Evolutionary conservation across 441 rosid species (phyloP).

Genomic region (Oxalis stricta): DNA sequence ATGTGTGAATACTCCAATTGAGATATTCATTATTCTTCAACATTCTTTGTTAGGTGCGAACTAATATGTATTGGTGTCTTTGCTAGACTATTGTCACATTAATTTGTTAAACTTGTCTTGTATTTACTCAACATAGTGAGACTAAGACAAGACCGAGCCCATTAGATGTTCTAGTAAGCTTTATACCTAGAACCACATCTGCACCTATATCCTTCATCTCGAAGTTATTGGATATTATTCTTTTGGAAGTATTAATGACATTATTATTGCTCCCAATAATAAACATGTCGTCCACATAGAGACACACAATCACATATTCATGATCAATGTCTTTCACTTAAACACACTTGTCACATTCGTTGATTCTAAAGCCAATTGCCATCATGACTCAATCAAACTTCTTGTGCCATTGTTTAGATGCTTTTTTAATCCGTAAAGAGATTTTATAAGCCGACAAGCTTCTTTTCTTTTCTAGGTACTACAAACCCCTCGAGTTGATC

Average conservation of each 20-base stretch:
- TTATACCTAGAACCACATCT: neutral
- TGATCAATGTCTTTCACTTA: too few relatives aligned
- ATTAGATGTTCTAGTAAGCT: neutral
- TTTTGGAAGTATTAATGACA: neutral
- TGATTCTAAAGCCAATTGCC: too few relatives aligned
- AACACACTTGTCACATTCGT: too few relatives aligned
- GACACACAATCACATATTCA: neutral
- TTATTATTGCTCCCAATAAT: neutral
- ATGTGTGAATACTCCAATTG: neutral
- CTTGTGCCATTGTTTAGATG: too few relatives aligned
- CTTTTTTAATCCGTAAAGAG: too few relatives aligned
- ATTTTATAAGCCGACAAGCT: too few relatives aligned
- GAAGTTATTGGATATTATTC: neutral
- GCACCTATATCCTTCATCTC: constrained; percentile 1
- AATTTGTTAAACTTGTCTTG: neutral
- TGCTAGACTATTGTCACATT: neutral
- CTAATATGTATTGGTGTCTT: neutral
- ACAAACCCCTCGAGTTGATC: too few relatives aligned
- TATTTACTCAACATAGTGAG: neutral
- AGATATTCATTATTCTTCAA: neutral
- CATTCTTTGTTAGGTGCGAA: neutral
- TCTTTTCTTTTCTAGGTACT: too few relatives aligned
- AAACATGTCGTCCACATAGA: too few relatives aligned
- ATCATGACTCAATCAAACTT: too few relatives aligned
- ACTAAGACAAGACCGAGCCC: neutral